phyloP scores from a whole-genome alignment of 169 alveolate species.

The Plasmodium gallinaceum region DNA sequence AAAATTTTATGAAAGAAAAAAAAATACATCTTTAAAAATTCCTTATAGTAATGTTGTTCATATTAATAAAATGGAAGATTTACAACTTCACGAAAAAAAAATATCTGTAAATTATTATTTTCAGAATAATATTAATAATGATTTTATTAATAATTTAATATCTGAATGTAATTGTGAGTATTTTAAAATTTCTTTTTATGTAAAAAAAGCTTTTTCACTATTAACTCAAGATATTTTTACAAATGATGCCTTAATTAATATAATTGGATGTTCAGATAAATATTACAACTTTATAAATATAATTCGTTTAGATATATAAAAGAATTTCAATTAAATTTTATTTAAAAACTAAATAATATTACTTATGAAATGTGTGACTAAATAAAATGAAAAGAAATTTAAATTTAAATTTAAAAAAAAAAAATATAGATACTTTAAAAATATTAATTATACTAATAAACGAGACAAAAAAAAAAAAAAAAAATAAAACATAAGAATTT shows the following conservation, averaged over 20 bases:
- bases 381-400: background rate
- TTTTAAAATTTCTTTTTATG: constrained; percentile 48
- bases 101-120: constrained; percentile 52
- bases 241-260: constrained; percentile 43
- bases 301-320: constrained; percentile 45
- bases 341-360: background rate
- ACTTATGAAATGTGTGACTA: background rate
- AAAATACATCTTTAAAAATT: constrained; percentile 16
- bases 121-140: constrained; percentile 34
- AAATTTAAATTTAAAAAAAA: no score
- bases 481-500: background rate
- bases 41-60: constrained; percentile 43
- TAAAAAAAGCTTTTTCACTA: constrained; percentile 55
- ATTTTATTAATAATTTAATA: constrained; percentile 36
- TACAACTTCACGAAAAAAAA: constrained; percentile 45
- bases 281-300: constrained; percentile 66
- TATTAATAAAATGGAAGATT: constrained; percentile 44
- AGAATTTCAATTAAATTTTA: background rate
- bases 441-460: background rate
- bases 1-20: constrained; percentile 64
- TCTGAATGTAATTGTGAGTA: constrained; percentile 47
- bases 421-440: no score
- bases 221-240: constrained; percentile 34
- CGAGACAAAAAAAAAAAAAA: background rate
- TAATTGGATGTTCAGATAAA: constrained; percentile 53